These are phyloP conservation scores for Colletotrichum higginsianum DNA, from an alignment of 2,329 filamentous ascomycete species.

Conservation along the genomic window DNA sequence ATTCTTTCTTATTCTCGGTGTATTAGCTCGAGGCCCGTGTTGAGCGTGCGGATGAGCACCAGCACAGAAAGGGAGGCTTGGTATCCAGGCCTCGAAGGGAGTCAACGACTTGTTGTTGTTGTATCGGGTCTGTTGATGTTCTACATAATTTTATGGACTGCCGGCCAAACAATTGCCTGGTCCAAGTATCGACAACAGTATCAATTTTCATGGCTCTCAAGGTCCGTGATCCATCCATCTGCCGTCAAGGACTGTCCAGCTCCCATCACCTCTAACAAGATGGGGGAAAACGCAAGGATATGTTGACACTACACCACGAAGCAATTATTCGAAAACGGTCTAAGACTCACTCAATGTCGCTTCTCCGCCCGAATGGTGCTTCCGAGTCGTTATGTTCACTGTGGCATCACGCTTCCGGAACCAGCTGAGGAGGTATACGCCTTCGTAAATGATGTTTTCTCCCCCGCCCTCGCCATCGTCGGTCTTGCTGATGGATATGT, in stretches of 20 bases:
- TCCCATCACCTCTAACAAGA: neutral
- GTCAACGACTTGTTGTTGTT: neutral
- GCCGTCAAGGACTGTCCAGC: neutral
- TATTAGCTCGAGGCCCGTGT: too few species aligned
- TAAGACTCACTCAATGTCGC: neutral
- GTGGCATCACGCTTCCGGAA: slow-evolving; percentile 11
- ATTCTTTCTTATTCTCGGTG: too few species aligned
- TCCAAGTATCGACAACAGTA: too few species aligned
- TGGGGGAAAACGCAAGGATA: too few species aligned
- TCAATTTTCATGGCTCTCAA: neutral
- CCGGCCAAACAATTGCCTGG: too few species aligned
- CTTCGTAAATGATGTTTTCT: slow-evolving; percentile 48
- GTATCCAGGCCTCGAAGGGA: neutral
- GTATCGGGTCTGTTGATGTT: neutral
- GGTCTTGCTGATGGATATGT: slow-evolving; percentile 50
- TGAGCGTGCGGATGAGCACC: too few species aligned
- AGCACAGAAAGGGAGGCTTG: neutral
- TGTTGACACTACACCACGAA: too few species aligned
- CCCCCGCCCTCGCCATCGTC: slow-evolving; percentile 47
- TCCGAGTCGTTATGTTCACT: neutral
- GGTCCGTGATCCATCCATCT: neutral
- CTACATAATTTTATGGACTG: too few species aligned
- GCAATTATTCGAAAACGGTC: neutral
- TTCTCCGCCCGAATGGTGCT: slow-evolving; percentile 17
- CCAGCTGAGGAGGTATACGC: slow-evolving; percentile 48